A percentile compares a stretch with the other conserved stretches of the same genome.
phyloP scores from a whole-genome alignment of 352 stramenopile species.

The Phytophthora parvispora region DNA sequence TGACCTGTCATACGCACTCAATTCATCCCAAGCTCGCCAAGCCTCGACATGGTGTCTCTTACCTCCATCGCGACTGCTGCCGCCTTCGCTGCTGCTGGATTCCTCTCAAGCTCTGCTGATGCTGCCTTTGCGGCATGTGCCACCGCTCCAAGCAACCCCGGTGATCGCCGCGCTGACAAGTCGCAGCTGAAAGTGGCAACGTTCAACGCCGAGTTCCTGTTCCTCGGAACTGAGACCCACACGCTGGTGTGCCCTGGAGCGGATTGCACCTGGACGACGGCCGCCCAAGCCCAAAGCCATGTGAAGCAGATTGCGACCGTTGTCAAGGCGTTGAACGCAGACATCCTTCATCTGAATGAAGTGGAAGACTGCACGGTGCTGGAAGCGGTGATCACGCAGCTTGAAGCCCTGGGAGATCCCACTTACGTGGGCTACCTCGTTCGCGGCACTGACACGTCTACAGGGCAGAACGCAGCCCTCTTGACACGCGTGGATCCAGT shows the following conservation, averaged over 20 bases:
- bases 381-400: not conserved
- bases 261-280: not conserved
- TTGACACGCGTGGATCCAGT: not conserved
- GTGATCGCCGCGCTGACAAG: not conserved
- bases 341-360: not conserved
- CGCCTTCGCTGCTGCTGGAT: not conserved
- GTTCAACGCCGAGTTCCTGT: not conserved
- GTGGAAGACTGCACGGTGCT: not conserved
- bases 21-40: not conserved
- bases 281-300: not conserved
- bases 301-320: not conserved
- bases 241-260: not conserved
- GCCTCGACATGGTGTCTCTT: not conserved
- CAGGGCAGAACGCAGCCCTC: not conserved
- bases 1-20: not conserved
- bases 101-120: not conserved
- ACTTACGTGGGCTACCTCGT: not conserved
- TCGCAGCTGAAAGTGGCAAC: not conserved
- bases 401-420: not conserved
- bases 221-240: not conserved
- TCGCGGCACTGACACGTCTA: not conserved
- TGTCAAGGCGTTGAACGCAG: not conserved
- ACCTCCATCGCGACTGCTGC: not conserved
- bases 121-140: not conserved
- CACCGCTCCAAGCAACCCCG: not conserved